These are phyloP conservation scores for Diversispora eburnea DNA, from an alignment of 192 early-diverging fungal genomes.

Conservation along the genomic window DNA sequence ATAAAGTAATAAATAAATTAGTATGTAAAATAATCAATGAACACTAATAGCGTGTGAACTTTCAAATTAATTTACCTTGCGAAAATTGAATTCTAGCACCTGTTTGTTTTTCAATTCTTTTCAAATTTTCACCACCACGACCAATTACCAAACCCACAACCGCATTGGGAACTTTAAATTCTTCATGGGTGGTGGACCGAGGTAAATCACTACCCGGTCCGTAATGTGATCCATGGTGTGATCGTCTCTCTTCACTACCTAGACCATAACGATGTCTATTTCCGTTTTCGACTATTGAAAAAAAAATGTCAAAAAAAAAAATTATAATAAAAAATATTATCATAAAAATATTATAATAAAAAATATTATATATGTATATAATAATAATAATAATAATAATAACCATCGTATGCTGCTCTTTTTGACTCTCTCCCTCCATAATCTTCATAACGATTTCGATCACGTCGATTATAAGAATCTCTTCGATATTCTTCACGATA, in stretches of 20 bases:
- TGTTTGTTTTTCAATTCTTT: constrained; percentile 67
- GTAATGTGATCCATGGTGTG: constrained; percentile 26
- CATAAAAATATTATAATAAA: background rate
- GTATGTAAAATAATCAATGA: no score
- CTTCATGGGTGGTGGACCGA: constrained; percentile 40
- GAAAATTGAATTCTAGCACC: constrained; percentile 75
- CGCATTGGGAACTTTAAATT: constrained; percentile 57
- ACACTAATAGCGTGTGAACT: background rate
- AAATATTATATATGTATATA: background rate
- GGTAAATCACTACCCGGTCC: constrained; percentile 34
- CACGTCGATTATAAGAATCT: constrained; percentile 21
- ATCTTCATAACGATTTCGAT: constrained; percentile 28
- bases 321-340: background rate
- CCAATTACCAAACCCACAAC: constrained; percentile 84
- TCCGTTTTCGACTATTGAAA: constrained; percentile 20
- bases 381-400: constrained; percentile 14
- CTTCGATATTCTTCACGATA: constrained; percentile 31
- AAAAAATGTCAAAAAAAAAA: background rate
- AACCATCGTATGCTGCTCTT: constrained; percentile 24
- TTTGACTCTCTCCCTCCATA: constrained; percentile 25
- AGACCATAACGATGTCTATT: constrained; percentile 35
- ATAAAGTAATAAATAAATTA: no score
- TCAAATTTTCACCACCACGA: constrained; percentile 71
- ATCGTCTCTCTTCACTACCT: constrained; percentile 38
- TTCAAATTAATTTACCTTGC: constrained; percentile 33